Base-by-base conservation (phyloP, 345 rosid genomes). In the Lepidium aucheri region DNA sequence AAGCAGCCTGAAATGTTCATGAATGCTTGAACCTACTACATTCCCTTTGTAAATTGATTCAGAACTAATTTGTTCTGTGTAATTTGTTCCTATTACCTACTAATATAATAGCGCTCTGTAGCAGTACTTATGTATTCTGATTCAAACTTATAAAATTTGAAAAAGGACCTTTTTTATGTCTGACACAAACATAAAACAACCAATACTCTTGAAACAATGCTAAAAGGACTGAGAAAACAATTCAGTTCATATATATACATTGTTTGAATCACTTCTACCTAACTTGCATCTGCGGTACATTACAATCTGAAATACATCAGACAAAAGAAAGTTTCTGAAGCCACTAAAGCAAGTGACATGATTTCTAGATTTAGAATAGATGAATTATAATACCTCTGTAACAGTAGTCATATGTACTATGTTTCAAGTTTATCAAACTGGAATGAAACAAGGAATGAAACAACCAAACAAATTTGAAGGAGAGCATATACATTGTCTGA, bases 1-100 rank as follows among this genome's bases (percentile, higher is more conserved):
- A 40, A 47, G 65, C 52, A 50, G 55, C 54, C 39, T 41, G 30
- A 65, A 33, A 44, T 52, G 94, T 90, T 90, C 98, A 93, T 86
- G 90, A 83, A 63, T 87, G 76, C 79, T 86, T 93, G 97, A 88
- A 88, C 87, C 69, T 59, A 20, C 55, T 33, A 34, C 40, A 40
- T 22, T 44, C 2, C 8, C 10, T 67, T 13, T 62, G 68, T 47
- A 68, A 32, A 50, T 57, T 65, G 54, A 50, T 52, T 33, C 20
- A 8, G 74, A 41, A 7, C 32, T 15, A 18, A 26, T 28, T 28
- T 42, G 16, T 43, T 61, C 26, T 40, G 35, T 59, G 59, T 69
- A 20, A 41, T 6, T 56, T 45, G 44, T 45, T 22, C 15, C 53
- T 38, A 22, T 7, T 5, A 51, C 64, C 14, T 34, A n/a, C 47